Evolutionary conservation across 441 rosid genomes (phyloP), one percentile per base, ranked within the genome.

Genomic region (Gossypium schwendimanii): DNA sequence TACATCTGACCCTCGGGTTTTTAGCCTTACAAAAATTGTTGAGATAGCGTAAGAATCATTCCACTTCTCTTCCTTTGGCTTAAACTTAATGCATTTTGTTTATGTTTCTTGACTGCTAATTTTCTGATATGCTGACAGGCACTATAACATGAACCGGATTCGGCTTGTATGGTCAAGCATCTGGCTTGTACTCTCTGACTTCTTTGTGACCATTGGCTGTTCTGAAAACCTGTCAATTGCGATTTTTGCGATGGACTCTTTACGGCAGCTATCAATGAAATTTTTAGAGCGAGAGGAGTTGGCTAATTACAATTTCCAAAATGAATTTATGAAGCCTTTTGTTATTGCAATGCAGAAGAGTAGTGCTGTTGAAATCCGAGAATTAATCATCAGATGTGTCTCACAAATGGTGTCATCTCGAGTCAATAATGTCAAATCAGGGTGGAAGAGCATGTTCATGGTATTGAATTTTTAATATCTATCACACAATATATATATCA

Each of bases 381-480:
- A 96, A 83, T 78, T 96, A 75, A 96, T 96, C 75, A 94, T 96
- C 77, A 87, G 99, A 85, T 96, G 99, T 74, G 96, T 94, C 78
- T 96, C 99, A 1, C 99, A 94, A 75, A 96, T 96, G 98, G 99
- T 96, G 75, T 81, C 94, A 75, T 91, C 96, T 64, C 97, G 97
- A 68, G 98, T 96, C 75, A 91, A 87, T 75, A 90, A 92, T 82
- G 98, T 96, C 49, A 96, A 96, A 81, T 96, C 99, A 17, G 99
- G 99, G 64, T 96, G 99, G 99, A 96, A 96, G 87, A 96, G 99
- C 95, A 92, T 96, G 99, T 96, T 96, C 84, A 86, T 96, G 99
- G 99, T 93, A 91, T 69, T 78, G 75, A 73, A 52, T 76, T 62
- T 78, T 54, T 53, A 23, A 41, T 2, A 28, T 28, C 12, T 26